Conservation (phyloP, 345 rosid genomes). For the Melaleuca quinquenervia region DNA sequence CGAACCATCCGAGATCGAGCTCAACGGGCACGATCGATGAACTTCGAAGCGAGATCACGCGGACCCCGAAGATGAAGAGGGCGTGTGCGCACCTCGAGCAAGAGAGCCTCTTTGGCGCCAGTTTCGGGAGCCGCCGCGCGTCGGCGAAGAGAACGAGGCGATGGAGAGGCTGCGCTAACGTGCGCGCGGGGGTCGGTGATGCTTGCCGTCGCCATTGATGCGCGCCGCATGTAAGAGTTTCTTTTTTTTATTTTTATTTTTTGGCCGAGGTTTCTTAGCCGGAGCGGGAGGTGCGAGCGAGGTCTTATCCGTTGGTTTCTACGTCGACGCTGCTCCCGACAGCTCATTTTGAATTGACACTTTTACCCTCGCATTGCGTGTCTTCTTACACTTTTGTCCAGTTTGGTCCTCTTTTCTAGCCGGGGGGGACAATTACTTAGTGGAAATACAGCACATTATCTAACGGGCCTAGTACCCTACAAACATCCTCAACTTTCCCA, state of each 20-base stretch:
- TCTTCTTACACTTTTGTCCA: not conserved
- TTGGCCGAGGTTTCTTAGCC: too few relatives aligned
- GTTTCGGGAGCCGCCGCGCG: not conserved
- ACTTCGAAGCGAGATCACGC: not conserved
- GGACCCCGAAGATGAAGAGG: not conserved
- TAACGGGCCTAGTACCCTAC: not conserved
- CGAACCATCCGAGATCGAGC: not conserved
- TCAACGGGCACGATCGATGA: not conserved
- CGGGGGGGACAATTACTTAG: not conserved
- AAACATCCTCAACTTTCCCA: too few relatives aligned
- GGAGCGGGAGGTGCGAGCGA: not conserved
- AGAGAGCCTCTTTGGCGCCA: not conserved
- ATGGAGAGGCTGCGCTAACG: not conserved
- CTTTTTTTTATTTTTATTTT: not conserved
- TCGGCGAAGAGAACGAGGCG: not conserved
- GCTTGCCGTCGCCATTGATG: not conserved
- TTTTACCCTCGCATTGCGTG: not conserved
- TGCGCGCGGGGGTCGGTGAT: not conserved
- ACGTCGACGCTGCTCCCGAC: not conserved
- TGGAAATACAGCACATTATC: rapidly evolving
- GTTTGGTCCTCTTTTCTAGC: not conserved
- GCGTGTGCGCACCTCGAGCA: constrained; percentile 15
- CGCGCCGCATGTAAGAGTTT: not conserved
- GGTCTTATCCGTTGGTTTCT: not conserved
- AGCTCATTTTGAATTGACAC: rapidly evolving